Evolutionary conservation across 306 rosid species (phyloP).

Genomic region (Biancaea sappan): DNA sequence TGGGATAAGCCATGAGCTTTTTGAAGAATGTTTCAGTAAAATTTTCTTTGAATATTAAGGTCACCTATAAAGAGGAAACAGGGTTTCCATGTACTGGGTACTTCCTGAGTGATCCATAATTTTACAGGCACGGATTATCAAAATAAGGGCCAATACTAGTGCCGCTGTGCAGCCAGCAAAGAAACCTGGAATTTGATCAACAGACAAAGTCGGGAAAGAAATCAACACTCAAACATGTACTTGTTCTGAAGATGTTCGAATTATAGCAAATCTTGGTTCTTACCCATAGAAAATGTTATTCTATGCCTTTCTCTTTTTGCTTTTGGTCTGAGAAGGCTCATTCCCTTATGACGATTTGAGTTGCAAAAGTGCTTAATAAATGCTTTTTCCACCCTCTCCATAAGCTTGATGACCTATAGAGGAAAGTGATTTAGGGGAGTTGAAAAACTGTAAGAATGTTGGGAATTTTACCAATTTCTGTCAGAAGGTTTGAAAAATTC

Average conservation of each 20-base stretch:
- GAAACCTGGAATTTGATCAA: slow-evolving; percentile 52
- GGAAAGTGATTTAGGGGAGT: slow-evolving; percentile 24
- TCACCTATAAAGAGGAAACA: slow-evolving; percentile 82
- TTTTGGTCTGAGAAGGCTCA: slow-evolving; percentile 63
- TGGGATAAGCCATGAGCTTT: not conserved
- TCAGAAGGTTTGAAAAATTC: not conserved
- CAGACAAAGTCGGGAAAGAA: not conserved
- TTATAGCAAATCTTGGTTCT: slow-evolving; percentile 2
- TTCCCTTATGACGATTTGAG: slow-evolving; percentile 65
- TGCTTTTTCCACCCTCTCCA: slow-evolving; percentile 45
- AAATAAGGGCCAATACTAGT: slow-evolving; percentile 53
- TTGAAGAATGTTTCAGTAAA: not conserved
- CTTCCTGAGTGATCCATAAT: slow-evolving; percentile 39
- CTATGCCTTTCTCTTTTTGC: slow-evolving; percentile 62
- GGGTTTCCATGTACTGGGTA: slow-evolving; percentile 57
- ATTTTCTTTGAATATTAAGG: not conserved
- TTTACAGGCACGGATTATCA: slow-evolving; percentile 43
- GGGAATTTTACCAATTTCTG: not conserved
- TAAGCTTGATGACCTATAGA: slow-evolving; percentile 41
- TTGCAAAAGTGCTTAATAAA: slow-evolving; percentile 56
- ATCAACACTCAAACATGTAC: not conserved
- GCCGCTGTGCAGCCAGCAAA: slow-evolving; percentile 69
- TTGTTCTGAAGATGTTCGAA: not conserved
- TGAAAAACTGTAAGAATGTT: slow-evolving; percentile 8
- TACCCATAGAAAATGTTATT: slow-evolving; percentile 65